phyloP scores from a whole-genome alignment of 2,329 filamentous ascomycete species.

The Aspergillus transmontanensis region DNA sequence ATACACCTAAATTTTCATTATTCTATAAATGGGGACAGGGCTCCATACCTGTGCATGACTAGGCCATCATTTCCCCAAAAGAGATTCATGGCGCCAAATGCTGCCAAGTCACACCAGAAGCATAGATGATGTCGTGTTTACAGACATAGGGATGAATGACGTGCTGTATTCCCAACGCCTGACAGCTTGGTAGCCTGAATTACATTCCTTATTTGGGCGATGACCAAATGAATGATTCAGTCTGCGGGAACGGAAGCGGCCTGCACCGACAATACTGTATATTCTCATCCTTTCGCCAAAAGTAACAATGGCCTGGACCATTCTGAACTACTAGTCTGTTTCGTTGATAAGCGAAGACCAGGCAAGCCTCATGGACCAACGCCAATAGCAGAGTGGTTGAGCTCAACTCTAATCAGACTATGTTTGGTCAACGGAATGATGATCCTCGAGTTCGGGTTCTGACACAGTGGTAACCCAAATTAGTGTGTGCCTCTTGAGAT shows the following conservation, averaged over 20 bases:
- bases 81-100: background rate
- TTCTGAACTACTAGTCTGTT: background rate
- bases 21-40: conserved; percentile 14
- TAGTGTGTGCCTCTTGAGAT: background rate
- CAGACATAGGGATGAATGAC: background rate
- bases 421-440: background rate
- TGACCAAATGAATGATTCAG: background rate
- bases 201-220: background rate
- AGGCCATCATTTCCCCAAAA: background rate
- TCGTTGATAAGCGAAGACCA: background rate
- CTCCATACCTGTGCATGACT: conserved; percentile 17
- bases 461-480: background rate
- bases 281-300: conserved; percentile 9
- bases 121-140: background rate
- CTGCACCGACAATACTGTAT: background rate
- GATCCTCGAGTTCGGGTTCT: background rate
- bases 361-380: background rate
- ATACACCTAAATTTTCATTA: conserved; percentile 15
- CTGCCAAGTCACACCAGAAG: background rate
- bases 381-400: background rate
- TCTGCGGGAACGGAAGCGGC: background rate
- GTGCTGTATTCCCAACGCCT: background rate
- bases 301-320: conserved; percentile 9
- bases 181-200: background rate
- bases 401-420: background rate